A percentile compares a stretch with the other conserved stretches of the same genome.
phyloP scores from a whole-genome alignment of 1,284 basidiomycete species.

The Cerrena zonata region DNA sequence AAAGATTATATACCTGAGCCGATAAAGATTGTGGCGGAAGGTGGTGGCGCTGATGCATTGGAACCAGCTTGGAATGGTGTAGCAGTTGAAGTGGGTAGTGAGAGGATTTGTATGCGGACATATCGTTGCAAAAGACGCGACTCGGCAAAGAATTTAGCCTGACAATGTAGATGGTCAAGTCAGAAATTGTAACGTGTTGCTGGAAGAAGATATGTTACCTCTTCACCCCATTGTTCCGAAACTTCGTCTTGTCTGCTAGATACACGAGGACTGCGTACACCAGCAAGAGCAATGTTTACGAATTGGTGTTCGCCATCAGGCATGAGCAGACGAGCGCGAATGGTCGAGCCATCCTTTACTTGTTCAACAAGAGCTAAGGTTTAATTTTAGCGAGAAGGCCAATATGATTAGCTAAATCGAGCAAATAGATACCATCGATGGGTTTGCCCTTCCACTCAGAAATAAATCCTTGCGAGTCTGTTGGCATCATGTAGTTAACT shows the following conservation, averaged over 20 bases:
- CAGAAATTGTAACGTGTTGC: constrained; percentile 7
- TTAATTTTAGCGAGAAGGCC: background rate
- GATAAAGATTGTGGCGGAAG: constrained; percentile 84
- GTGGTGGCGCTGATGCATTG: constrained; percentile 50
- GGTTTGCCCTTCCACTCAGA: constrained; percentile 85
- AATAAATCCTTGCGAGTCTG: constrained; percentile 84
- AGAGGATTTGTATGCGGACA: constrained; percentile 83
- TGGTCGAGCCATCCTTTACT: constrained; percentile 87
- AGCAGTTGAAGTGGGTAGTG: constrained; percentile 76
- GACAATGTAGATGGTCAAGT: constrained; percentile 22
- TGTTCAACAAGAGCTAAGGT: constrained; percentile 81
- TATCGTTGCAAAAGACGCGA: constrained; percentile 84
- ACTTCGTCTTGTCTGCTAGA: constrained; percentile 69
- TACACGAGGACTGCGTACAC: constrained; percentile 75
- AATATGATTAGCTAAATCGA: background rate
- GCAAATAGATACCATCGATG: constrained; percentile 63
- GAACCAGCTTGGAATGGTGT: constrained; percentile 75
- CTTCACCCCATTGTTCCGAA: constrained; percentile 80
- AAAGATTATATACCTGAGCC: constrained; percentile 58
- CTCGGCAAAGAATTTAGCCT: constrained; percentile 95
- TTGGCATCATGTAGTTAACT: constrained; percentile 85
- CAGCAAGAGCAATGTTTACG: constrained; percentile 79
- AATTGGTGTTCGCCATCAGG: constrained; percentile 85
- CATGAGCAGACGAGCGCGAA: constrained; percentile 84
- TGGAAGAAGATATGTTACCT: constrained; percentile 40